Evolutionary conservation across 495 filamentous ascomycete species (phyloP).

Genomic region (Aspergillus bertholletiae): DNA sequence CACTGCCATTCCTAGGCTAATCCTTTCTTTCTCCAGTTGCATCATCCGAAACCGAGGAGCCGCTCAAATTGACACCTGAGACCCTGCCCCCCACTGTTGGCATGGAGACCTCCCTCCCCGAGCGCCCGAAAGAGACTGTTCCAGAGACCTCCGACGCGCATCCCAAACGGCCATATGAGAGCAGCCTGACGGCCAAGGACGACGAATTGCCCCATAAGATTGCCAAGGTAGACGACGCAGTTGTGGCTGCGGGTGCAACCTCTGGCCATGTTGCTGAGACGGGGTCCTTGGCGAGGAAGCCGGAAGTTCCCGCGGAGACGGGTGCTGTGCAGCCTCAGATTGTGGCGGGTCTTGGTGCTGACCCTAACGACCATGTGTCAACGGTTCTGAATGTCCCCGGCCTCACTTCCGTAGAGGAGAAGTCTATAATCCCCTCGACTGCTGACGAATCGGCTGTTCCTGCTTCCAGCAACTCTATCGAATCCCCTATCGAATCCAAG

Average conservation of each 20-base stretch:
- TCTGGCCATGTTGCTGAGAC: background rate
- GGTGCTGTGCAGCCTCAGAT: conserved; percentile 16
- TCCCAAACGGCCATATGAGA: conserved; percentile 26
- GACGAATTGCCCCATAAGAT: conserved; percentile 27
- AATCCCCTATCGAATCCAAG: background rate
- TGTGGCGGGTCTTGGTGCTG: conserved; percentile 17
- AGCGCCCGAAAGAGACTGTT: conserved; percentile 27
- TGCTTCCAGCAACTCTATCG: background rate
- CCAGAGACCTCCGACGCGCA: conserved; percentile 13
- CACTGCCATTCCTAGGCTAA: background rate
- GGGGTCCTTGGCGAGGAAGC: background rate
- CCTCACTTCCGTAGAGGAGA: conserved; percentile 7
- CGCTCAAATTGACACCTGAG: conserved; percentile 6
- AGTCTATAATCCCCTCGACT: background rate
- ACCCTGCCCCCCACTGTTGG: conserved; percentile 5
- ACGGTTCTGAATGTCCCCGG: conserved; percentile 17
- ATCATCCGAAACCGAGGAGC: conserved; percentile 20
- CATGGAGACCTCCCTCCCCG: conserved; percentile 22
- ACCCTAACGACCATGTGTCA: conserved; percentile 12
- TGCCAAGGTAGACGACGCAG: conserved; percentile 19
- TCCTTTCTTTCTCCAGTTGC: conserved; percentile 11
- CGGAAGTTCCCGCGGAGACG: background rate
- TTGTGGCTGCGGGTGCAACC: background rate
- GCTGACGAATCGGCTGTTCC: background rate
- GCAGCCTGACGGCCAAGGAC: conserved; percentile 12